Evolutionary conservation across 2,329 filamentous ascomycete species (phyloP).

Genomic region (Colletotrichum ledebouriae): DNA sequence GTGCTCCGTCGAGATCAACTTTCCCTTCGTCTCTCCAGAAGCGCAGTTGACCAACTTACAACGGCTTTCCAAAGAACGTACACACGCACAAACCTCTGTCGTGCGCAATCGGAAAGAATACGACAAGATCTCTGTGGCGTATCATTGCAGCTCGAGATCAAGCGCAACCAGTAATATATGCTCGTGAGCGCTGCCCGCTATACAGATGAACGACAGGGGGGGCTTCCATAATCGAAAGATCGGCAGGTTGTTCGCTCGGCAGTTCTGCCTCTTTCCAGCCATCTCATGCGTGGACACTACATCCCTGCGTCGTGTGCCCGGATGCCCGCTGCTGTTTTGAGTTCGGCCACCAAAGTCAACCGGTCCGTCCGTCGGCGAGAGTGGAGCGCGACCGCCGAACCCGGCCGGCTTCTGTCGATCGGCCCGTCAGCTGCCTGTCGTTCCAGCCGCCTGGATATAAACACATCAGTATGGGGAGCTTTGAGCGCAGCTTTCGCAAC

Average conservation of each 20-base stretch:
- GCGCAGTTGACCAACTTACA: too few relatives aligned
- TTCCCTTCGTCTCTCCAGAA: not conserved
- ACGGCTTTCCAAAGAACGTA: too few relatives aligned
- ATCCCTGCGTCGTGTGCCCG: not conserved
- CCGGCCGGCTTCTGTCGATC: too few relatives aligned
- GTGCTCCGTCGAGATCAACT: not conserved
- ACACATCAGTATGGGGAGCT: too few relatives aligned
- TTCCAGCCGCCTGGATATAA: too few relatives aligned
- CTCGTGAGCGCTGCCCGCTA: not conserved
- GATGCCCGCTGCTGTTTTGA: not conserved
- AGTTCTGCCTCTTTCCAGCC: not conserved
- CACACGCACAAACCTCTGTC: too few relatives aligned
- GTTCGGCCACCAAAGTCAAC: constrained; percentile 15
- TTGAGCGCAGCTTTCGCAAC: too few relatives aligned
- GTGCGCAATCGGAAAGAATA: too few relatives aligned
- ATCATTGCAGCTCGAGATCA: too few relatives aligned
- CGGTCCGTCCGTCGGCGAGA: constrained; percentile 11
- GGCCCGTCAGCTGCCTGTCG: too few relatives aligned
- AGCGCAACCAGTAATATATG: too few relatives aligned
- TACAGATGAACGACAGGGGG: constrained; percentile 5
- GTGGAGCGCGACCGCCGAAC: constrained; percentile 19
- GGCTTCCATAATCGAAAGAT: not conserved
- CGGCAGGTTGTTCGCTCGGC: not conserved
- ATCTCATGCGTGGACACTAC: not conserved
- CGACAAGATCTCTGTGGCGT: too few relatives aligned